Base-by-base conservation (phyloP, 1,284 basidiomycete genomes). In the Rhizoctonia solani region DNA sequence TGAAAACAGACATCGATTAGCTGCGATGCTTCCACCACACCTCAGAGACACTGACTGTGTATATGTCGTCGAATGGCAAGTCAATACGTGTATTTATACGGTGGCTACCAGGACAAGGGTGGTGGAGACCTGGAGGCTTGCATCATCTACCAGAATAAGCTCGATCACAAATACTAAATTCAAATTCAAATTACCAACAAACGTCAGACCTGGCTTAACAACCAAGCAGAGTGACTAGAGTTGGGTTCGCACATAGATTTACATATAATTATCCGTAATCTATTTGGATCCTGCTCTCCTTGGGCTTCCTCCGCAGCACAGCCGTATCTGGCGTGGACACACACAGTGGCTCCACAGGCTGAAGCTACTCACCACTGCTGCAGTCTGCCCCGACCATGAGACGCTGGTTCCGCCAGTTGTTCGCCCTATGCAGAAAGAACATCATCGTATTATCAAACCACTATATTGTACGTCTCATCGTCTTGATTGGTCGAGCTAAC, bases 371-470 rank as follows among this genome's bases (percentile, higher is more conserved):
- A 52, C 39, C 32, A 63, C 52, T 46, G 34, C 34, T 34, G 6
- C 58, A 2, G 32, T 29, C 25, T 39, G 52, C 42, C n/a, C 27
- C n/a, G n/a, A n/a, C n/a, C n/a, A 32, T 52, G n/a, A 52, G 34
- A 27, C 21, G 50, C 19, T 63, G 58, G 58, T 63, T 83, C 78
- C 79, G 83, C 30, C 89, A 92, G 76, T 83, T 87, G 69, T 75
- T 76, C 9, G 85, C 84, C 2, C 76, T 92, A 41, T 63, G 47
- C 16, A 82, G 84, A 81, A 92, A 92, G 81, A 91, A 90, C 72
- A 89, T 86, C 87, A 88, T 87, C 58, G 81, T 88, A 16, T 76
- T 87, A 32, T 82, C 81, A 25, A 87, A 84, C 74, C 85, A 87
- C 75, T 81, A 85, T 59, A 77, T 85, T 72, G 87, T 88, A 73